phyloP scores from a whole-genome alignment of 1,284 basidiomycete species.

The Microbotryum lychnidis-dioicae region DNA sequence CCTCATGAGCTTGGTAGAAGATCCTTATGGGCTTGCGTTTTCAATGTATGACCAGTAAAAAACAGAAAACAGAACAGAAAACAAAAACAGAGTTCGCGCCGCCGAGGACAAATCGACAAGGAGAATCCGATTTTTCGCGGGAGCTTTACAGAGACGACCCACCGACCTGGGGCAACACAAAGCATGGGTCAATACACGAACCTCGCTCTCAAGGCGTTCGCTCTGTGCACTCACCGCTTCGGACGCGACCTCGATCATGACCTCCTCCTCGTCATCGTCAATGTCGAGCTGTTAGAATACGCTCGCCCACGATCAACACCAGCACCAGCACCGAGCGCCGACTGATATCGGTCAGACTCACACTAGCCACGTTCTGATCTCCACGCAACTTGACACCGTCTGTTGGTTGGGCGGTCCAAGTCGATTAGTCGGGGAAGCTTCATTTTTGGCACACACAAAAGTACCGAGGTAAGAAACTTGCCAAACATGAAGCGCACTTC shows the following conservation, averaged over 20 bases:
- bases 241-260: conserved; percentile 25
- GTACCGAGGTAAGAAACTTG: conserved; percentile 1
- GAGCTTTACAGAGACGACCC: no score
- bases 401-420: background rate
- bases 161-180: no score
- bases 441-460: background rate
- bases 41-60: no score
- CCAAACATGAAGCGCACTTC: conserved; percentile 32
- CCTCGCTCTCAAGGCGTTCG: background rate
- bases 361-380: conserved; percentile 15
- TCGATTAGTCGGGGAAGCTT: background rate
- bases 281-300: conserved; percentile 20
- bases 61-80: no score
- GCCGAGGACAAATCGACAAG: no score
- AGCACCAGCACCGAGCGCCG: no score
- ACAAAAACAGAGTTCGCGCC: no score
- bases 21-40: no score
- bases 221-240: conserved; percentile 21
- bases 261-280: conserved; percentile 29
- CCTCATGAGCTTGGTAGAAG: no score
- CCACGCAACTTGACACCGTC: conserved; percentile 17
- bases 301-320: no score
- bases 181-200: no score
- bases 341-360: background rate
- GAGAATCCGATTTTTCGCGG: no score